These are phyloP conservation scores for Cyberlindnera amylophila DNA, from an alignment of 805 yeast species.

Conservation along the genomic window DNA sequence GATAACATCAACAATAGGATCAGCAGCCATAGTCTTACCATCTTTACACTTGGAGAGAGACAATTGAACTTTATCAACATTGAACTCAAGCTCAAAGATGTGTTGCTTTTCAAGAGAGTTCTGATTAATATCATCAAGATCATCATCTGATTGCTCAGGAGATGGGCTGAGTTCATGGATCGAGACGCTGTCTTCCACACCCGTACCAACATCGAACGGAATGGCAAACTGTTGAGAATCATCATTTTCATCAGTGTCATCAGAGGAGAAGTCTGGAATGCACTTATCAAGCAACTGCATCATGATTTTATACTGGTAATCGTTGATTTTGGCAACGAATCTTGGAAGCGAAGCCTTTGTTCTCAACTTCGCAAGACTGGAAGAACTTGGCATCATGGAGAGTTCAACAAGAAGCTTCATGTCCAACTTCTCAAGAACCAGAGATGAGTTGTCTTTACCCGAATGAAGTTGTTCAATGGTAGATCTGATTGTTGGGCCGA, in stretches of 20 bases:
- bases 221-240: conserved; percentile 32
- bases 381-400: conserved; percentile 80
- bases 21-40: conserved; percentile 55
- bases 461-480: conserved; percentile 70
- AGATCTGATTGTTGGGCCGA: conserved; percentile 77
- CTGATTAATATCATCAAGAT: too few relatives aligned
- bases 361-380: conserved; percentile 65
- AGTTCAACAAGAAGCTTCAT: conserved; percentile 72
- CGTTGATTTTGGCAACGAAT: conserved; percentile 70
- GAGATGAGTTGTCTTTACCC: conserved; percentile 36
- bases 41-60: conserved; percentile 67
- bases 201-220: conserved; percentile 17
- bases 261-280: conserved; percentile 45
- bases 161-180: conserved; percentile 14
- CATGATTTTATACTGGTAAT: conserved; percentile 83
- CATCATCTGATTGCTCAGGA: neutral
- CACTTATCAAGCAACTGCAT: conserved; percentile 72
- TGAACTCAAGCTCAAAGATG: conserved; percentile 66
- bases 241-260: conserved; percentile 33
- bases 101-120: conserved; percentile 42
- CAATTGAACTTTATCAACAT: conserved; percentile 58
- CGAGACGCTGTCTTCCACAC: conserved; percentile 9
- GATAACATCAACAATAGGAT: conserved; percentile 65
- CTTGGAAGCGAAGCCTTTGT: conserved; percentile 75
- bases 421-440: conserved; percentile 72